These are phyloP conservation scores for Tolypocladium album DNA, from an alignment of 2,329 filamentous ascomycete species.

Conservation along the genomic window DNA sequence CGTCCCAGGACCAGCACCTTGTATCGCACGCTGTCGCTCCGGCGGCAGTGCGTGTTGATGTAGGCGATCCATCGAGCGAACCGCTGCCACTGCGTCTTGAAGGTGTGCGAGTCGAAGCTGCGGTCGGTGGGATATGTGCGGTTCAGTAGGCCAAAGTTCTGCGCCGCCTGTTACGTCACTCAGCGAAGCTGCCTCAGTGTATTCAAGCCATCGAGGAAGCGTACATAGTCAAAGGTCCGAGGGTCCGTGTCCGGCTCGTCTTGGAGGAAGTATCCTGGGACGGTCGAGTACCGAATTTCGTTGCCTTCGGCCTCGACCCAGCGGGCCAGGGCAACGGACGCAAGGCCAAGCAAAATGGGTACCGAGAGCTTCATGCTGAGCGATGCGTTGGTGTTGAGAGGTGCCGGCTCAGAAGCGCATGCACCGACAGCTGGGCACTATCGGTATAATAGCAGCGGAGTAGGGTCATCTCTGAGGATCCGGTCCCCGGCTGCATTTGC, in stretches of 20 bases:
- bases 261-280: conserved; percentile 54
- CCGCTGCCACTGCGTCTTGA: conserved; percentile 53
- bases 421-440: background rate
- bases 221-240: conserved; percentile 53
- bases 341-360: conserved; percentile 16
- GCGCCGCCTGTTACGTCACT: conserved; percentile 31
- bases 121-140: conserved; percentile 47
- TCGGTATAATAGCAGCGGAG: background rate
- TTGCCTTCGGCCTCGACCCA: conserved; percentile 21
- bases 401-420: background rate
- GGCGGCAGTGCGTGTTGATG: conserved; percentile 33
- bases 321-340: conserved; percentile 13
- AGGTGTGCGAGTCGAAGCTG: conserved; percentile 22
- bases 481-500: background rate
- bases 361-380: conserved; percentile 21
- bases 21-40: conserved; percentile 40
- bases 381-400: background rate
- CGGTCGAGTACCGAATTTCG: conserved; percentile 48
- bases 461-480: background rate
- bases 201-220: conserved; percentile 8
- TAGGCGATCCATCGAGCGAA: conserved; percentile 46
- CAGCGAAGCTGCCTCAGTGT: background rate
- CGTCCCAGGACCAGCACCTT: conserved; percentile 59
- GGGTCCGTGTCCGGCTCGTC: conserved; percentile 47
- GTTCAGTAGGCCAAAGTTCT: conserved; percentile 57